Evolutionary conservation across 2,329 filamentous ascomycete species (phyloP), one percentile per base, ranked within the genome.

Genomic region (Alternaria sp.): DNA sequence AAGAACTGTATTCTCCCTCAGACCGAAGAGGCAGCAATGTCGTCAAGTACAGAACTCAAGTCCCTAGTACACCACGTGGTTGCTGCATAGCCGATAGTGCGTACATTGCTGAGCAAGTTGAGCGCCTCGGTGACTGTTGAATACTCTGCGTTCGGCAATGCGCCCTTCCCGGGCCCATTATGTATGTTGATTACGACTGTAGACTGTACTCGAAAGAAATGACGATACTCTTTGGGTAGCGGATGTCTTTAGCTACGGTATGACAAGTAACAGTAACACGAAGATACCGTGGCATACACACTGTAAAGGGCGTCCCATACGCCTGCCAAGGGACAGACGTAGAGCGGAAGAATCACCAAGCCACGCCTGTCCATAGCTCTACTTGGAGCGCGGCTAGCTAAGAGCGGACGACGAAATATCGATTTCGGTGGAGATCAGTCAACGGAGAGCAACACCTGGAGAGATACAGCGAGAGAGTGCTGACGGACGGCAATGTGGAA

Each of bases 131-230:
- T 78, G 62, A 80, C 81, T 38, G 76, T 71, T 28, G 76, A 78
- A 66, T 82, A 83, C 66, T 80, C 79, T 53, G 72, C 73, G 69
- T 82, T 81, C 22, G 81, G 81, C 58, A 82, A 63, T 46, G 76
- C 62, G 47, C 72, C 66, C 54, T 71, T 75, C 69, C 83, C 84
- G 68, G 80, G 84, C 63, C 74, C 85, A 65, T 70, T 82, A 63
- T 78, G 78, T 71, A 80, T 78, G 60, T 85, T 85, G 59, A 85
- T 80, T 58, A 82, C 77, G 30, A 84, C 79, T 43, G 84, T 85
- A 66, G 85, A 85, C 56, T 83, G 77, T 65, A 81, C 69, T 54
- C 76, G 64, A 34, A 79, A 79, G 24, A 64, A 81, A 69, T 7
- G 58, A 65, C 34, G 59, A 63, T 52, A 65, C 72, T 52, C 72